These are phyloP conservation scores for Nakataea oryzae DNA, from an alignment of 2,329 filamentous ascomycete genomes.

Conservation along the genomic window DNA sequence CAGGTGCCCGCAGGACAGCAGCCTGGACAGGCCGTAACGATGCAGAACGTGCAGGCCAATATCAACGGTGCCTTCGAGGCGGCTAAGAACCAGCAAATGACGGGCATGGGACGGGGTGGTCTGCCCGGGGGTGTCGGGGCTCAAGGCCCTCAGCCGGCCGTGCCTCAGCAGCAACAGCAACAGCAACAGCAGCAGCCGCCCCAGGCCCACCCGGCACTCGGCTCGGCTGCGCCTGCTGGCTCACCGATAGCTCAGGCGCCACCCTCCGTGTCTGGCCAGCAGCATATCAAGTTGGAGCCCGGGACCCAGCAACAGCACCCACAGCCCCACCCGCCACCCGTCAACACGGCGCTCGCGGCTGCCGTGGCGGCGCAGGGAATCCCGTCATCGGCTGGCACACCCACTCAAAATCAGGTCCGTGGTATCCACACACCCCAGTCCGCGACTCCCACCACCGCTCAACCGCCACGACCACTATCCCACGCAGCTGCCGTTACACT, in stretches of 20 bases:
- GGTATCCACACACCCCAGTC: slow-evolving; percentile 37
- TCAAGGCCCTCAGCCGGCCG: background rate
- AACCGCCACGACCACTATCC: slow-evolving; percentile 32
- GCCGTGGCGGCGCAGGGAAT: slow-evolving; percentile 23
- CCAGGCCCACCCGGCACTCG: slow-evolving; percentile 9
- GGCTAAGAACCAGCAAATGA: slow-evolving; percentile 31
- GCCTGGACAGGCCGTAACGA: slow-evolving; percentile 8
- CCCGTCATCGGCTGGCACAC: slow-evolving; percentile 30
- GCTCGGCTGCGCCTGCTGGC: slow-evolving; percentile 6
- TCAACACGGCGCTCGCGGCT: slow-evolving; percentile 35
- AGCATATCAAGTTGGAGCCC: slow-evolving; percentile 26
- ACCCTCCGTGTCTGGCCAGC: slow-evolving; percentile 12
- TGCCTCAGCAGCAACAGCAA: slow-evolving; percentile 11
- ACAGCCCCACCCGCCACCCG: slow-evolving; percentile 24
- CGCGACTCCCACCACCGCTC: slow-evolving; percentile 20
- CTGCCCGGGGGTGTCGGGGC: slow-evolving; percentile 12
- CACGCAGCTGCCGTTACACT: slow-evolving; percentile 20
- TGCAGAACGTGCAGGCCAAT: slow-evolving; percentile 24
- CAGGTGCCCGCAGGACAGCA: slow-evolving; percentile 4
- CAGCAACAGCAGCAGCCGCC: slow-evolving; percentile 15
- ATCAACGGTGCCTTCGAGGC: slow-evolving; percentile 33
- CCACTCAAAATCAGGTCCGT: slow-evolving; percentile 35
- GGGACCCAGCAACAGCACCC: slow-evolving; percentile 21
- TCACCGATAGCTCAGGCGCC: slow-evolving; percentile 13
- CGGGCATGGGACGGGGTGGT: slow-evolving; percentile 12